Base-by-base conservation (phyloP, 75 land plant genomes). In the Isoetes taiwanensis region DNA sequence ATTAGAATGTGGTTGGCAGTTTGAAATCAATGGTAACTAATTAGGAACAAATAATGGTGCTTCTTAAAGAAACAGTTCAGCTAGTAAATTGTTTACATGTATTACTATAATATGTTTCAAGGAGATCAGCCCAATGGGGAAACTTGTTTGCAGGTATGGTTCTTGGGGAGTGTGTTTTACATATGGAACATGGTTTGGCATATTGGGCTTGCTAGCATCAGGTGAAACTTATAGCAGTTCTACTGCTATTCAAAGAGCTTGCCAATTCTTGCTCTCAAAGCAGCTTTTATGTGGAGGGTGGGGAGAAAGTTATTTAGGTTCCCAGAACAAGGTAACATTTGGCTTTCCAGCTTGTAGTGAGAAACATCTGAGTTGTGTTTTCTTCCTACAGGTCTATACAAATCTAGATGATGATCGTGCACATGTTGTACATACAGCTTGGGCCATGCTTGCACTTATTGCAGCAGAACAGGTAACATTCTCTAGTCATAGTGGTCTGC, bases 251-350 rank as follows among this genome's bases (percentile, higher is more conserved):
- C 73, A 59, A n/a, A 88, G 72, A 61, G 90, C 85, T 54, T 88
- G 95, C 55, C 52, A 67, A 9, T 88, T 81, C 70, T 69, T 88
- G 16, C 53, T 85, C 23, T 78, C 85, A 11, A 85, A 81, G 63
- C 73, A 88, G 67, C 77, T 85, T 30, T 39, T 70, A 25, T 72
- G 65, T 61, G 94, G 96, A 40, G 96, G 96, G 2, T 90, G 93
- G 96, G 87, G 93, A 54, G 96, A 86, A 66, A 86, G 94, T 65
- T 90, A 90, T 52, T 76, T 80, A 19, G 85, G 87, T 6, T 72
- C 73, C 56, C 84, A 86, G 58, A 61, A 90, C 43, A 83, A 82
- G 82, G 96, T 85, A 48, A 24, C 16, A 9, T 46, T 2, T 17
- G 52, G 52, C 23, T 46, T 46, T 46, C 52, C 52, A 6, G 17